Base-by-base conservation (phyloP, 495 filamentous ascomycete genomes). In the Xylaria sp. region DNA sequence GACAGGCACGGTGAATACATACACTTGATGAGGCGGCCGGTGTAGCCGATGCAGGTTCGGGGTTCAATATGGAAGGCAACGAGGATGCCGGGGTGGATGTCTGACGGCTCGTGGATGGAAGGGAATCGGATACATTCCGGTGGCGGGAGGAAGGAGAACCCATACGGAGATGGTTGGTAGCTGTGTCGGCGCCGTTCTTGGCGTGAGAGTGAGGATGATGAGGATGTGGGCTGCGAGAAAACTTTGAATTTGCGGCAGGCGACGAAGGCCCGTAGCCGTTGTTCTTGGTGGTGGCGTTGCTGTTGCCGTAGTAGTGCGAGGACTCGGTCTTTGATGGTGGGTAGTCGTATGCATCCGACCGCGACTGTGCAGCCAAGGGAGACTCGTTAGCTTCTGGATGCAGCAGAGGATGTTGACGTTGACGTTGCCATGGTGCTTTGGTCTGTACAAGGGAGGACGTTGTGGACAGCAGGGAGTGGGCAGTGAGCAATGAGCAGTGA, bases 251-350 rank as follows among this genome's bases (percentile, higher is more conserved):
- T 77, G 88, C 81, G 7, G 61, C 37, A 78, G 90, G 77, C 76
- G 90, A 82, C 77, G 87, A 83, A 75, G 89, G 90, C 68, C 82
- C 83, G 26, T 79, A 79, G 53, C 87, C 89, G 83, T 89, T 89
- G n/a, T 43, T 63, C 31, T 37, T 37, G 31, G 57, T 37, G 6
- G 53, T 8, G 29, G 3, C 19, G 17, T 9, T 63, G 37, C n/a
- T 70, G 9, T 53, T 59, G 35, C 24, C 26, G 80, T 86, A 89
- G 71, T 87, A 86, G 74, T 86, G 72, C 37, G 73, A 74, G 59
- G 75, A 75, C 69, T 77, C 77, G 44, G 72, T 61, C 69, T 79
- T 79, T 7, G 80, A 68, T 67, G 80, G 81, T 37, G 83, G 76
- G 73, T 86, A 85, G 73, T 77, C 77, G 81, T 86, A 87, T 0